phyloP scores from a whole-genome alignment of 768 basidiomycete species.

The Clavaria fumosa region DNA sequence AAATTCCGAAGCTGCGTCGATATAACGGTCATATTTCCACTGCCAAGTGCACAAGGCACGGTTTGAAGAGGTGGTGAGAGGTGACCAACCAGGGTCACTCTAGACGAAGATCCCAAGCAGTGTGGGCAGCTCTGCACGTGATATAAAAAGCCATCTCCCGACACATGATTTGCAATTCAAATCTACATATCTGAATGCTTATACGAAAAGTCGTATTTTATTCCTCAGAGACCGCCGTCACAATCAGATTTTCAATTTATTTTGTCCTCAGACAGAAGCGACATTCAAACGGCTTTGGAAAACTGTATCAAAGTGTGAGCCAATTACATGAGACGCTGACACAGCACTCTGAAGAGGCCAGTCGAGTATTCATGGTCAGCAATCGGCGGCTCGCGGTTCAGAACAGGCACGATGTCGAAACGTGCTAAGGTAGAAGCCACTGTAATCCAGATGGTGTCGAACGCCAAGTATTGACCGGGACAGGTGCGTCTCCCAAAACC shows the following conservation, averaged over 20 bases:
- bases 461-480: conserved; percentile 30
- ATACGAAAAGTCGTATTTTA: too few relatives aligned
- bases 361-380: conserved; percentile 23
- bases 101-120: too few relatives aligned
- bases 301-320: conserved; percentile 15
- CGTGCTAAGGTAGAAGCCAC: conserved; percentile 25
- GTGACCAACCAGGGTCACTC: too few relatives aligned
- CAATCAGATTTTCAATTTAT: conserved; percentile 18
- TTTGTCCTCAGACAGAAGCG: conserved; percentile 22
- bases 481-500: conserved; percentile 17
- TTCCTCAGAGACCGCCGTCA: too few relatives aligned
- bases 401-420: conserved; percentile 24
- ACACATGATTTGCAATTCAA: too few relatives aligned
- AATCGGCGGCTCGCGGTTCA: conserved; percentile 21
- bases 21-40: conserved; percentile 63
- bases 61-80: too few relatives aligned
- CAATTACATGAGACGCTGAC: background rate
- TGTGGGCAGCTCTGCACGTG: too few relatives aligned
- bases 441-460: conserved; percentile 28
- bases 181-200: too few relatives aligned
- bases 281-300: conserved; percentile 27
- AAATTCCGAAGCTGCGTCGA: conserved; percentile 81
- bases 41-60: too few relatives aligned
- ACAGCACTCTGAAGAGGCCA: conserved; percentile 20
- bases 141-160: too few relatives aligned